These are phyloP conservation scores for Yamagishiella unicocca DNA, from an alignment of 139 green algal species.

Conservation along the genomic window DNA sequence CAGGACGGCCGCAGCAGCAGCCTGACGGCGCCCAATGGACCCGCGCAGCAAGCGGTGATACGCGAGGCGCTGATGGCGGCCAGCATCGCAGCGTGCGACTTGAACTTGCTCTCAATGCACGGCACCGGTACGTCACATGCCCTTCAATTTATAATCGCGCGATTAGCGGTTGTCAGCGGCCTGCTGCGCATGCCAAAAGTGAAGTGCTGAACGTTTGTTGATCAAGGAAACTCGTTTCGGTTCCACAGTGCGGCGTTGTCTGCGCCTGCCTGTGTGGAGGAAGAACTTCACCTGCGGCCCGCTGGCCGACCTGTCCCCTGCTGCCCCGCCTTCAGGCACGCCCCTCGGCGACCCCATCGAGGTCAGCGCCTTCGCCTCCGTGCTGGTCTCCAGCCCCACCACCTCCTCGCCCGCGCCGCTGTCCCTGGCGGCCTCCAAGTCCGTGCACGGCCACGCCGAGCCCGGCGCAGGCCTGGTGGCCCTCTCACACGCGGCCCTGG, in stretches of 20 bases:
- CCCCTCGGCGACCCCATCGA: constrained; percentile 85
- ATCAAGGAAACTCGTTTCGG: no score
- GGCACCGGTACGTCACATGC: constrained; percentile 52
- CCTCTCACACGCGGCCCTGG: constrained; percentile 53
- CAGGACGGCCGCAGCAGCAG: constrained; percentile 85
- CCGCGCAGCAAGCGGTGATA: constrained; percentile 87
- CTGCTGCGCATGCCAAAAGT: no score
- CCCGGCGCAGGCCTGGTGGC: constrained; percentile 80
- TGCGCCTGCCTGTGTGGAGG: no score
- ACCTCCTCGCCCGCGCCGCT: constrained; percentile 44
- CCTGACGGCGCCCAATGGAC: constrained; percentile 91
- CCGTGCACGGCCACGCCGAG: constrained; percentile 77
- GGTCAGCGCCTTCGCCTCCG: constrained; percentile 58
- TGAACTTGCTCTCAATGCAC: constrained; percentile 69
- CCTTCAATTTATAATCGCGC: no score
- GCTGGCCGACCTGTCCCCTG: background rate
- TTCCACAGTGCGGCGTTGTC: no score
- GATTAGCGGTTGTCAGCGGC: no score
- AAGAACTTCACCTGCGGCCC: no score
- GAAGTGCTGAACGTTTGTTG: no score
- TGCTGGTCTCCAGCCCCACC: background rate
- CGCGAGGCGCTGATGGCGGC: constrained; percentile 58
- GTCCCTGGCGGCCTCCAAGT: constrained; percentile 47
- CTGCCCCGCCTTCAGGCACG: constrained; percentile 63
- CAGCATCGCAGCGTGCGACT: background rate